These are phyloP conservation scores for Aschersonia sp. DNA, from an alignment of 2,329 filamentous ascomycete genomes.

Conservation along the genomic window DNA sequence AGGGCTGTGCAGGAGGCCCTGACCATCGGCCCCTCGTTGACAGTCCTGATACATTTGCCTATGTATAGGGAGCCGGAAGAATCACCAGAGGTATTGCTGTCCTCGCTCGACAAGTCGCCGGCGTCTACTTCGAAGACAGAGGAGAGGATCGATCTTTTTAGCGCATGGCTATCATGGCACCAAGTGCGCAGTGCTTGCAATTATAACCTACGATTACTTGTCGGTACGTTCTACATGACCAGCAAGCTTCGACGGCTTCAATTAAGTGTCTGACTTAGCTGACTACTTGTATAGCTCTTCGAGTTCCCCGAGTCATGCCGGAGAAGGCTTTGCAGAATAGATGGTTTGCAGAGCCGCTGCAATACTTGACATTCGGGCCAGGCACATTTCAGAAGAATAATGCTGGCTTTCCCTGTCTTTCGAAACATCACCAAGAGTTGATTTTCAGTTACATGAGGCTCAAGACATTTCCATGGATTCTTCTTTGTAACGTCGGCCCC, in stretches of 20 bases:
- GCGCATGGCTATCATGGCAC: slow-evolving; percentile 90
- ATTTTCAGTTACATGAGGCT: slow-evolving; percentile 50
- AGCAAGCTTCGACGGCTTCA: background rate
- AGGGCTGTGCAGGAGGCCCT: slow-evolving; percentile 73
- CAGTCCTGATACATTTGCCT: slow-evolving; percentile 67
- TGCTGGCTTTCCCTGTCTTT: slow-evolving; percentile 45
- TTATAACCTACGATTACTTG: slow-evolving; percentile 66
- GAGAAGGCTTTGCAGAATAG: slow-evolving; percentile 46
- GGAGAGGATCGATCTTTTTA: slow-evolving; percentile 53
- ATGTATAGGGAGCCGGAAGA: slow-evolving; percentile 57
- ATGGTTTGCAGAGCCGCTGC: slow-evolving; percentile 57
- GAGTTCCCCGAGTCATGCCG: slow-evolving; percentile 43
- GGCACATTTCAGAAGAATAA: slow-evolving; percentile 46
- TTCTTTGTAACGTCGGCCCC: slow-evolving; percentile 49
- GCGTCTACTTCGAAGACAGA: slow-evolving; percentile 12
- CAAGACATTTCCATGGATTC: slow-evolving; percentile 46
- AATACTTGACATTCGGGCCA: slow-evolving; percentile 41
- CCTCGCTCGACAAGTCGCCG: slow-evolving; percentile 21
- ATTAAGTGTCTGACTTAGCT: background rate
- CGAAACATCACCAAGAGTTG: slow-evolving; percentile 44
- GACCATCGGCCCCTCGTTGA: slow-evolving; percentile 58
- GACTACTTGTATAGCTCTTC: slow-evolving; percentile 27
- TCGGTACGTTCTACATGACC: slow-evolving; percentile 48
- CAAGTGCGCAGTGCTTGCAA: slow-evolving; percentile 71
- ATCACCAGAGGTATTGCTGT: slow-evolving; percentile 32